Evolutionary conservation across 495 filamentous ascomycete species (phyloP), one percentile per base, ranked within the genome.

Genomic region (Lentithecium fluviatile): DNA sequence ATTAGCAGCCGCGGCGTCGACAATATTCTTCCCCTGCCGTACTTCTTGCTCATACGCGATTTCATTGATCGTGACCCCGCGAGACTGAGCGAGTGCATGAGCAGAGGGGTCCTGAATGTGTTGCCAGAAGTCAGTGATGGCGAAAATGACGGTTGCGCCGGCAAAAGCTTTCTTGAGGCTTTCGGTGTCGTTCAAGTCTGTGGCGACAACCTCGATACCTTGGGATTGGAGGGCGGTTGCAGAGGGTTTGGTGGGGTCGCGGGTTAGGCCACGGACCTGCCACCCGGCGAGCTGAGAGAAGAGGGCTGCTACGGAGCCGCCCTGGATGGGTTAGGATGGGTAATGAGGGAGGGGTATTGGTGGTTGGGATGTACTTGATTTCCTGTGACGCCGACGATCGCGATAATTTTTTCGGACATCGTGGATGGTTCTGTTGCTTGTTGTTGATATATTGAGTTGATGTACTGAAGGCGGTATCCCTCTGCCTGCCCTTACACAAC

Each of bases 121-220:
- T 1, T 42, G 51, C 75, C 75, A 79, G 71, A 81, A 84, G 47
- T 85, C 79, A 0, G 82, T 85, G 47, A 78, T 75, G 52, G 73
- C 69, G 64, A 83, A 85, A 67, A 84, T 78, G 25, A 71, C 78
- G 43, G 74, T 69, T 2, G 77, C 78, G 29, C 75, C 77, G 5
- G 65, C 36, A 63, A 85, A 79, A 19, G 80, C 82, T 13, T 38
- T 26, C 2, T 64, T 62, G 0, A 85, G 73, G 1, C 76, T 76
- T 1, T 60, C 60, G 34, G 72, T 52, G 29, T 80, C 73, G 50
- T 77, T 64, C 6, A 82, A 71, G 49, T 84, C 75, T 8, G 71
- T 80, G 32, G 70, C 40, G 4, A 82, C 73, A 2, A 84, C 45
- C 17, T 81, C 78, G 26, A 78, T 78, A 17, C 82, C 83, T 42